phyloP scores from a whole-genome alignment of 2,329 filamentous ascomycete genomes.

The Sphaceloma murrayae region DNA sequence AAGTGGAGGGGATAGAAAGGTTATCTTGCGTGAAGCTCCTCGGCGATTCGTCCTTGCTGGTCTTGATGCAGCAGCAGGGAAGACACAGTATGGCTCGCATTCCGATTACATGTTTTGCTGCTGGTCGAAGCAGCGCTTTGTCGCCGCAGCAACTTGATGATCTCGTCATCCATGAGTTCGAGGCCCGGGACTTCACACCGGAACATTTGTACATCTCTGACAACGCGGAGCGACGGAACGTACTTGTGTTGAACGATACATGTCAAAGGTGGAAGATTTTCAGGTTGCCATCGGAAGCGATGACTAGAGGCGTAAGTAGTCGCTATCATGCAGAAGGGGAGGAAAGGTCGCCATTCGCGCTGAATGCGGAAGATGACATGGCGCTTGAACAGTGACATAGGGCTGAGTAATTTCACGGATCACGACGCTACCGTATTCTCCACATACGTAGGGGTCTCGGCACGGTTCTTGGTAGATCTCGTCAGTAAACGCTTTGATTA shows the following conservation, averaged over 20 bases:
- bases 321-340: too few relatives aligned
- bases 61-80: neutral
- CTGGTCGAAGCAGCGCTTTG: too few relatives aligned
- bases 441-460: neutral
- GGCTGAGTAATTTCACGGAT: neutral
- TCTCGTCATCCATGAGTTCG: neutral
- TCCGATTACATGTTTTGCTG: too few relatives aligned
- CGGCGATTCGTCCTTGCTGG: neutral
- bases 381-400: neutral
- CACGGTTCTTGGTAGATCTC: neutral
- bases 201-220: neutral
- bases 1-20: too few relatives aligned
- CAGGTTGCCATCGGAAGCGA: neutral
- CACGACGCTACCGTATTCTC: neutral
- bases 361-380: neutral
- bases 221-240: neutral
- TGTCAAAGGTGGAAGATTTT: constrained; percentile 12
- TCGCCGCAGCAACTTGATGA: neutral
- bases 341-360: too few relatives aligned
- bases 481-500: too few relatives aligned
- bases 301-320: neutral
- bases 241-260: neutral
- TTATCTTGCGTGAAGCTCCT: neutral
- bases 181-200: neutral
- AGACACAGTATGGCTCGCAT: neutral